Evolutionary conservation across 257 asterid species (phyloP), one percentile per base, ranked within the genome.

Genomic region (Jacaranda mimosifolia): DNA sequence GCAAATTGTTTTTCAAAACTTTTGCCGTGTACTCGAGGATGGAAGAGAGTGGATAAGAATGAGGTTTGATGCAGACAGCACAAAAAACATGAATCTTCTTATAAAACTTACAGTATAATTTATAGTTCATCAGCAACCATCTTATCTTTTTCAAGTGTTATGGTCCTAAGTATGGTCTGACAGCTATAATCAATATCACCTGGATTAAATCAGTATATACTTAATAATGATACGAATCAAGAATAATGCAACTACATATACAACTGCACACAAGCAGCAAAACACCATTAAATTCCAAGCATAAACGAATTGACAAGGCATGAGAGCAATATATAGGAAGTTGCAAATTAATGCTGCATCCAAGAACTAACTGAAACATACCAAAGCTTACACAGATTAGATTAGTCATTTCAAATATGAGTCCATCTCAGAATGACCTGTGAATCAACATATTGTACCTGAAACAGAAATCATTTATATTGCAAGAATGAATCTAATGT

Each of bases 121-220:
- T 32, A 32, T 63, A 63, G 68, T 6, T 63, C 69, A 18, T 1
- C 21, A 62, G 45, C 17, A 39, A 63, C 21, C 13, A 58, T 12
- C 76, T 55, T 38, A 17, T 64, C 67, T 72, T 72, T 49, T 57
- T 19, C 40, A 39, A 39, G 40, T 53, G 53, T 52, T 2, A 38
- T 71, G 65, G 21, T 55, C 66, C 65, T 36, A 42, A 55, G 8
- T 40, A 71, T 71, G 39, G 66, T 51, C 75, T 38, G 19, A 68
- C 12, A 68, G 19, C 19, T 62, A 51, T 49, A 68, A 48, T 70
- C 4, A 56, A 55, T 10, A 39, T 17, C 35, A 55, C 19, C 55
- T 53, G 53, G 39, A 53, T 53, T 53, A 53, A 15, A 14, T 15
- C 21, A 53, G 8, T 70, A n/a, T 9, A 9, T 7, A 38, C 26